Evolutionary conservation across 176 grass and related monocot species (phyloP).

Genomic region (Panicum miliaceum): DNA sequence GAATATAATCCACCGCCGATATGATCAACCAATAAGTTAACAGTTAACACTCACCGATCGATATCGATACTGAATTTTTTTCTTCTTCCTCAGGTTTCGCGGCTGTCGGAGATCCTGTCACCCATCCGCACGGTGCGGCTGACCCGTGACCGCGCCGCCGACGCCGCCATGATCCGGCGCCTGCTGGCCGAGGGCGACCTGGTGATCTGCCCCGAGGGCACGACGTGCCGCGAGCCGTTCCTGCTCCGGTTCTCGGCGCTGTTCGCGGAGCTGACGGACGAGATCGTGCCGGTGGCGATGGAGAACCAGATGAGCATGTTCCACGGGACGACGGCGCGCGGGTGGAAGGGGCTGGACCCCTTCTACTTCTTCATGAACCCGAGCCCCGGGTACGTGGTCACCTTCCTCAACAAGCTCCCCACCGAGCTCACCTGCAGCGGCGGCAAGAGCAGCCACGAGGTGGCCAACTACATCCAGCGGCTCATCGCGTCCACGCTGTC

Average conservation of each 20-base stretch:
- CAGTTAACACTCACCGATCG: no score
- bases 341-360: slow-evolving; percentile 75
- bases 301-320: slow-evolving; percentile 81
- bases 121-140: slow-evolving; percentile 73
- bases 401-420: slow-evolving; percentile 73
- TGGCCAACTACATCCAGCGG: slow-evolving; percentile 82
- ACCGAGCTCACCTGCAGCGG: slow-evolving; percentile 67
- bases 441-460: slow-evolving; percentile 68
- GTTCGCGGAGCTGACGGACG: slow-evolving; percentile 78
- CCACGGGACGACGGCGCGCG: slow-evolving; percentile 74
- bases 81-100: slow-evolving; percentile 40
- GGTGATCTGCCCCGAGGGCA: slow-evolving; percentile 79
- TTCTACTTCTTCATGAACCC: slow-evolving; percentile 96
- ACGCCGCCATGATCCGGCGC: slow-evolving; percentile 62
- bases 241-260: slow-evolving; percentile 73
- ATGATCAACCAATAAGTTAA: not conserved
- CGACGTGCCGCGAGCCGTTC: slow-evolving; percentile 79
- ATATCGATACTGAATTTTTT: no score
- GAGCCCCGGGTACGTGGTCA: slow-evolving; percentile 69
- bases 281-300: slow-evolving; percentile 83
- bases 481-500: slow-evolving; percentile 72
- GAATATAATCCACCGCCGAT: not conserved
- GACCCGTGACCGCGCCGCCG: slow-evolving; percentile 55
- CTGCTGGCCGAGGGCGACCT: slow-evolving; percentile 67
- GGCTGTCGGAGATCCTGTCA: slow-evolving; percentile 74